Evolutionary conservation across 257 asterid genomes (phyloP), one percentile per base, ranked within the genome.

Genomic region (Salvia hispanica): DNA sequence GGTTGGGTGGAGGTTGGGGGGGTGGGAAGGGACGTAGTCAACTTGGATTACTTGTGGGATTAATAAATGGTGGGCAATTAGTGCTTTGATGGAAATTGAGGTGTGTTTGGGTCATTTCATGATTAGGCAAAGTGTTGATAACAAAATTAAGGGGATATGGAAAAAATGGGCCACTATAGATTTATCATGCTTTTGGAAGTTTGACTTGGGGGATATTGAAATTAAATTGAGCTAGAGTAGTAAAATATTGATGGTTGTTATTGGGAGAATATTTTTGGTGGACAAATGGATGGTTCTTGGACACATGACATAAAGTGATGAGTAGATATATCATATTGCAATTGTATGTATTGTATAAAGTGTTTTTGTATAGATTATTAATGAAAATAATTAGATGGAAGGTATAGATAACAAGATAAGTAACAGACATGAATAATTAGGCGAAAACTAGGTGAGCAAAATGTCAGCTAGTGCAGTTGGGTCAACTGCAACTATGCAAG

Each of bases 1-100:
- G 51, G n/a, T n/a, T n/a, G 73, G 80, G 72, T 78, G 42, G 82
- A 46, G 57, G 81, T 77, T 82, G 81, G 81, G 34, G n/a, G 45
- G 67, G 67, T 84, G 64, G 78, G 69, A 68, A 33, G 51, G 28
- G 85, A 58, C 80, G 54, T 5, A 64, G 65, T 74, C 74, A 75
- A 72, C 81, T 59, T 53, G 52, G 72, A 64, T 74, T 74, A 61
- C 64, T 68, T 53, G 69, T 67, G 58, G 76, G 37, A 48, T 56
- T 67, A 71, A 57, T 51, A 31, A 72, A 78, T 76, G 39, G 59
- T 40, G 53, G 53, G 33, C 3, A 25, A 16, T 18, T 61, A 55
- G 66, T 56, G 68, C 51, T 69, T n/a, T 62, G 52, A 11, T 45
- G 71, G 62, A 40, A 25, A 6, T 9, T 64, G 55, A n/a, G 14